Base-by-base conservation (phyloP, 2,329 filamentous ascomycete species). In the Metarhizium rileyi region DNA sequence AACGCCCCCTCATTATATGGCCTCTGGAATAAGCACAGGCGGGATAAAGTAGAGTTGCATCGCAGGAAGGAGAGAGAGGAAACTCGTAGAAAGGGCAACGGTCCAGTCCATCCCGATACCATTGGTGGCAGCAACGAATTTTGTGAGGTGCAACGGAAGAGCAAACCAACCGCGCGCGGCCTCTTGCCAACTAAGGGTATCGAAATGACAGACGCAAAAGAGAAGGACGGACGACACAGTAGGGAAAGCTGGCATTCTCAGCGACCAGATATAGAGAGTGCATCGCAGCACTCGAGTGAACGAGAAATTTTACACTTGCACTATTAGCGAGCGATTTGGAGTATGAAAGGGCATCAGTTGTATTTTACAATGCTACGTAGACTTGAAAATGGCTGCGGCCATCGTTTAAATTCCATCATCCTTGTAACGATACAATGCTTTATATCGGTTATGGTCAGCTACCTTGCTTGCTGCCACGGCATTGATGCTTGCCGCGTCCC, bases 1-100 rank as follows among this genome's bases (percentile, higher is more conserved):
- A 71, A 71, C 47, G 60, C 62, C 0, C 67, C 67, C 1, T 66
- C 66, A 0, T 50, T 70, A 9, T 68, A 65, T 48, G 64, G 60
- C 3, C 51, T 66, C 2, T 65, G 61, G 61, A 66, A 65, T 28
- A 61, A 60, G 43, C 49, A 44, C 9, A 52, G 48, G 33, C 50
- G 56, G 36, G 52, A 58, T 10, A 49, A n/a, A 22, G 8, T 7
- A 7, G 36, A 40, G 5, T 40, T n/a, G 36, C 2, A 40, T 40
- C 36, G 36, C n/a, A 6, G 9, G 20, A 40, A 22, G 20, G 36
- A 10, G n/a, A 8, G 8, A 9, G 2, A 40, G 7, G 36, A 40
- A 40, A 7, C 6, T 20, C 36, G 36, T 9, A 20, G 20, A n/a
- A 40, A 20, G n/a, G 36, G 36, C 36, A 22, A 23, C 18, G 36